phyloP scores from a whole-genome alignment of 768 basidiomycete genomes.

The Exidia glandulosa region DNA sequence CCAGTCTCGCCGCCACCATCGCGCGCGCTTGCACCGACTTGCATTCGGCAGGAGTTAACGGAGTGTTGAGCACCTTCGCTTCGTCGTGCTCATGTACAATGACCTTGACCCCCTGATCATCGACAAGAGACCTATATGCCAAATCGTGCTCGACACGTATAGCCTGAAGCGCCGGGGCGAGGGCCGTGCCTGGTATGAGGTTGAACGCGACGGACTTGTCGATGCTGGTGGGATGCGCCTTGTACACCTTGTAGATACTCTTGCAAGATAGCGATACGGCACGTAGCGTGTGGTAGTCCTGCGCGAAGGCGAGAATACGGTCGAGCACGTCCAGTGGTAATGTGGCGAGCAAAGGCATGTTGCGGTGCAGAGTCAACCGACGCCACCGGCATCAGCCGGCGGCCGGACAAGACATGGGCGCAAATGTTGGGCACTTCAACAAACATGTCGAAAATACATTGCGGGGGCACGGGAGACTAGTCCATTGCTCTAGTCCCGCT shows the following conservation, averaged over 20 bases:
- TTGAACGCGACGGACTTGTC: constrained; percentile 19
- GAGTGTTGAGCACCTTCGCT: constrained; percentile 10
- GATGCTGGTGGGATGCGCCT: constrained; percentile 19
- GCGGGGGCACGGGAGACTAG: too few species aligned
- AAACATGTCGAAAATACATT: too few species aligned
- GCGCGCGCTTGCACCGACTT: constrained; percentile 11
- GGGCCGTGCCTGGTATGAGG: too few species aligned
- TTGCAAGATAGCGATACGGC: constrained; percentile 19
- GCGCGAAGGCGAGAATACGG: constrained; percentile 16
- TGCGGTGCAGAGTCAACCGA: neutral
- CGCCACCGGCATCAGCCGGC: too few species aligned
- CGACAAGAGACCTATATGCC: constrained; percentile 18
- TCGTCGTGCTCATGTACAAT: neutral
- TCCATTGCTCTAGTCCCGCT: too few species aligned
- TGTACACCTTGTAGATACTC: constrained; percentile 20
- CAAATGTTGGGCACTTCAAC: too few species aligned
- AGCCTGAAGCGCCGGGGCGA: too few species aligned
- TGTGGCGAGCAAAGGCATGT: neutral
- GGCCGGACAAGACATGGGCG: too few species aligned
- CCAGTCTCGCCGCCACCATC: constrained; percentile 19
- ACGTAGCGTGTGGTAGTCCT: constrained; percentile 18
- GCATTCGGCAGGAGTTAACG: constrained; percentile 8
- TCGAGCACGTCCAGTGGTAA: constrained; percentile 18
- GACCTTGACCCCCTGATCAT: constrained; percentile 4
- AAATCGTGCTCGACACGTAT: constrained; percentile 22